These are phyloP conservation scores for Xylaria bambusicola DNA, from an alignment of 495 filamentous ascomycete genomes.

Conservation along the genomic window DNA sequence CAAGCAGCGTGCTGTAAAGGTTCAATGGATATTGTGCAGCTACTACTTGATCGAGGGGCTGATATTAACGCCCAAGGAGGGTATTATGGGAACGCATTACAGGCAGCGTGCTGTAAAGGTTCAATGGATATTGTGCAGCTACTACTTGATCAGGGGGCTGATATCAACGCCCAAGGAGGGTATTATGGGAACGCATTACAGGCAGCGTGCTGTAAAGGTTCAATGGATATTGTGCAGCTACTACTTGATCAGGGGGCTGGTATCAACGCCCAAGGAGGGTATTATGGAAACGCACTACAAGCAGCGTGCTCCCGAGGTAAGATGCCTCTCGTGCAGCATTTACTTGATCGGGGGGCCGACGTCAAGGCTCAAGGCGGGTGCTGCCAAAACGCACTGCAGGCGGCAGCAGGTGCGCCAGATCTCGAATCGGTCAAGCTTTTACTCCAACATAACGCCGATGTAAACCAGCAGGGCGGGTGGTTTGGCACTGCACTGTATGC, in stretches of 20 bases:
- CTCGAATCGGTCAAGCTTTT: neutral
- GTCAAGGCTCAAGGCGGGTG: neutral
- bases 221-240: conserved; percentile 27
- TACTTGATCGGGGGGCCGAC: neutral
- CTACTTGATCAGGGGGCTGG: conserved; percentile 36
- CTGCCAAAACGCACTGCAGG: neutral
- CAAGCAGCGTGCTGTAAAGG: conserved; percentile 11
- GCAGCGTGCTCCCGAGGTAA: neutral
- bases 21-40: neutral
- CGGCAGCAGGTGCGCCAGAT: neutral
- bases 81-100: conserved; percentile 19
- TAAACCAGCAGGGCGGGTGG: neutral
- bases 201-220: conserved; percentile 12
- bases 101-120: conserved; percentile 11
- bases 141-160: conserved; percentile 22
- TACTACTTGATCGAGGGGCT: conserved; percentile 22
- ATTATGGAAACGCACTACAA: conserved; percentile 23
- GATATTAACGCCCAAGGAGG: conserved; percentile 21
- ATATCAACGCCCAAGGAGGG: conserved; percentile 21
- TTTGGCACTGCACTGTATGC: neutral
- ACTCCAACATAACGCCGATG: neutral
- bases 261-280: conserved; percentile 24
- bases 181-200: conserved; percentile 19
- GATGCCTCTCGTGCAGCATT: neutral
- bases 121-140: neutral